These are phyloP conservation scores for Aspergillus kassunensis DNA, from an alignment of 495 filamentous ascomycete species.

Conservation along the genomic window DNA sequence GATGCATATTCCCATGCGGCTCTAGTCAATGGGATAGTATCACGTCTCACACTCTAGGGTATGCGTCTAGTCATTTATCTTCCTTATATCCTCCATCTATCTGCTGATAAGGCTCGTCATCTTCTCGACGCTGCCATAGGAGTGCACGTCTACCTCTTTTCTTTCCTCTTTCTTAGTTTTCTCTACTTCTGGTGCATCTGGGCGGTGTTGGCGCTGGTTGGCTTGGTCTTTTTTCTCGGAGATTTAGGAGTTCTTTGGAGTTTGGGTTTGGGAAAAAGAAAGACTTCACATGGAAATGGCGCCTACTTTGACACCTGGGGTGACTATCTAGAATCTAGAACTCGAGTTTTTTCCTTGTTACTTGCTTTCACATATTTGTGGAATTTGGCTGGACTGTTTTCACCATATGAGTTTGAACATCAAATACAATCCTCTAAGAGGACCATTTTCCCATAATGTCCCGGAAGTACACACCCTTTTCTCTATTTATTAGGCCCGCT, in stretches of 20 bases:
- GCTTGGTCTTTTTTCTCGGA: neutral
- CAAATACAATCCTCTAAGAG: too few relatives aligned
- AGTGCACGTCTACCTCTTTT: neutral
- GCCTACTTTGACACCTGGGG: neutral
- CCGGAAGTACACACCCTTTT: too few relatives aligned
- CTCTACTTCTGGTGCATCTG: too few relatives aligned
- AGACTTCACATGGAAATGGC: neutral
- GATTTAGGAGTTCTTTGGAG: constrained; percentile 6
- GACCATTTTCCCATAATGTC: too few relatives aligned
- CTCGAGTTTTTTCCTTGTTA: neutral
- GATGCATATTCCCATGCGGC: constrained; percentile 10
- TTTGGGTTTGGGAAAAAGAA: constrained; percentile 1
- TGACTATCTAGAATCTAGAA: constrained; percentile 5
- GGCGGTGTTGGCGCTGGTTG: neutral
- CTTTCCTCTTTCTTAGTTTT: neutral
- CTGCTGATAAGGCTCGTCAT: too few relatives aligned
- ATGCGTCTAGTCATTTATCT: too few relatives aligned
- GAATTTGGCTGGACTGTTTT: constrained; percentile 1
- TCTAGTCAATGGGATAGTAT: neutral
- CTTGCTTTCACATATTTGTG: neutral
- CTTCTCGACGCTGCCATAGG: neutral
- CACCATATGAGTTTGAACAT: neutral
- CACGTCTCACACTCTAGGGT: too few relatives aligned
- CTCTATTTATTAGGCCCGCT: too few relatives aligned
- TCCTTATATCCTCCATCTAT: too few relatives aligned